Percentiles rank a stretch among this genome's conserved stretches.
Conservation (phyloP, 306 rosid species). For the Fragaria vesca region DNA sequence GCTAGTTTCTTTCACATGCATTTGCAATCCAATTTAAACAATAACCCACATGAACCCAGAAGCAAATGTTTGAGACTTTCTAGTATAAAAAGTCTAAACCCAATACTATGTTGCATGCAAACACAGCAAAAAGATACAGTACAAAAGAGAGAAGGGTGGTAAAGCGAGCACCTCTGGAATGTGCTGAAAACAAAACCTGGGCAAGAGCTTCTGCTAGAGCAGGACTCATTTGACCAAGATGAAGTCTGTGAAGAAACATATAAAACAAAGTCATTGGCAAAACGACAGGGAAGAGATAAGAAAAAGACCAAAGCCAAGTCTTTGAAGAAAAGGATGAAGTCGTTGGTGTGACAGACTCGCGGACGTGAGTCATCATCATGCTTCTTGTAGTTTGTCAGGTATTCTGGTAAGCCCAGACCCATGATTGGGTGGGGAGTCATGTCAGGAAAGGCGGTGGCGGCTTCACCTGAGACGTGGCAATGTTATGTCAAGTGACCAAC, state of each 20-base stretch:
- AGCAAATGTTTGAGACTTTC: not conserved
- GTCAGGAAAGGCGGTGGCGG: too few relatives aligned
- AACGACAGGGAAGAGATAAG: not conserved
- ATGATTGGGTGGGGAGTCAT: too few relatives aligned
- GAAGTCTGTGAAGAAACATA: not conserved
- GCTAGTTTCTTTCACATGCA: not conserved
- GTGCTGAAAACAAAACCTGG: not conserved
- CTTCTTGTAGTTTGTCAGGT: too few relatives aligned
- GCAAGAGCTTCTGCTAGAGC: not conserved
- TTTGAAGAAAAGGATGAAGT: too few relatives aligned
- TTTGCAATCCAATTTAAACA: not conserved
- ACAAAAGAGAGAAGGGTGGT: not conserved
- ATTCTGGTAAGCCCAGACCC: too few relatives aligned
- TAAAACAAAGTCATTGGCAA: not conserved
- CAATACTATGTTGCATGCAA: slow-evolving; percentile 7
- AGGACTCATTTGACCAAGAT: not conserved
- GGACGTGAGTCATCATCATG: too few relatives aligned
- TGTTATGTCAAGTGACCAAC: too few relatives aligned
- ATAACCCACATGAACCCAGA: not conserved
- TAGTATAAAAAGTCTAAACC: not conserved
- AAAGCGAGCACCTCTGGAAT: not conserved
- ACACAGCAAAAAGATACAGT: not conserved
- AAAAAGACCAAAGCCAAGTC: not conserved
- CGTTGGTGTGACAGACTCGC: too few relatives aligned
- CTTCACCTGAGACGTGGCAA: too few relatives aligned